Evolutionary conservation across 208 protist genomes (phyloP), one percentile per base, ranked within the genome.

Genomic region (Leishmania guyanensis): DNA sequence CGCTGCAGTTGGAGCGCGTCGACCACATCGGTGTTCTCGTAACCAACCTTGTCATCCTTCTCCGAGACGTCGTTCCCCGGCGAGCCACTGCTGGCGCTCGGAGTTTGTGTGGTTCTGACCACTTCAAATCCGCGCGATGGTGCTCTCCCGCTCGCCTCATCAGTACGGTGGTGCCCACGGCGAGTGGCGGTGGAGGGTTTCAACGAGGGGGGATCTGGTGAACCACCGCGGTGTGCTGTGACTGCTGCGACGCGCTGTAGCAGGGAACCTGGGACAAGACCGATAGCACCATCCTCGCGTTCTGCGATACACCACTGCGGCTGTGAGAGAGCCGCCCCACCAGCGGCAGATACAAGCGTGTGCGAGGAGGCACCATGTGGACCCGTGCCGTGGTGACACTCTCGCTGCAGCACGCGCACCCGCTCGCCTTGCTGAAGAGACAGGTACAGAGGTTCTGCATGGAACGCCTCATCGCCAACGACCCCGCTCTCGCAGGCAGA

Each of bases 251-350:
- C 9, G 5, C 81, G 75, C 43, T 66, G 72, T 33, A 92, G 73
- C 0, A 88, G 53, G 12, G 81, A 74, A 14, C 75, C 74, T 0
- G 89, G 89, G 46, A 87, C 84, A 22, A 92, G 83, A 6, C 89
- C 89, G 17, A 88, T 77, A 6, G 65, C 66, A 14, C 86, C 89
- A 43, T 89, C 80, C 51, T 87, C 86, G 2, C 75, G 73, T 62
- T 92, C 86, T 17, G 89, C 89, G 9, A 92, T 83, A 64, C 89
- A 92, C 89, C 89, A 92, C 71, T 82, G 70, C 51, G 75, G 46
- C 36, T 72, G 48, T 43, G n/a, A 33, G 17, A 39, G 53, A 26
- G 20, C 29, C 5, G 76, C 43, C 0, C 26, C 53, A 56, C n/a
- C 73, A 39, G 8, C 50, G 20, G 26, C 12, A 46, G 29, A 39